Percentiles rank a stretch among this genome's conserved stretches.
Conservation (phyloP, 169 alveolate species). For the Prorocentrum cordatum region DNA sequence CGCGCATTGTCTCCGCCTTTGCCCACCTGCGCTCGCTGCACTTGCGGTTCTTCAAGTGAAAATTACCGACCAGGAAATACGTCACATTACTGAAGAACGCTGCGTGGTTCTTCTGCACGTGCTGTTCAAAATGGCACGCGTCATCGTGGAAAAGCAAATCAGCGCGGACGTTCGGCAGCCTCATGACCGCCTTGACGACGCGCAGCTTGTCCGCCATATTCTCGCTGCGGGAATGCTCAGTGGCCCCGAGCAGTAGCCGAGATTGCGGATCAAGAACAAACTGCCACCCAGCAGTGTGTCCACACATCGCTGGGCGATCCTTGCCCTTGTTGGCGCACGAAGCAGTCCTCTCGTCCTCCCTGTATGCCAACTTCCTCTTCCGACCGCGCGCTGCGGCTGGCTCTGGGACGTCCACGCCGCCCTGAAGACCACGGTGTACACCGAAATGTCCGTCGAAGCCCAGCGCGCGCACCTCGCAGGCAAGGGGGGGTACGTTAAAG, state of each 20-base stretch:
- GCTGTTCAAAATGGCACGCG: background rate
- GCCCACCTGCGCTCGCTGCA: background rate
- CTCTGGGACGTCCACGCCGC: background rate
- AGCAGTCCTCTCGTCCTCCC: background rate
- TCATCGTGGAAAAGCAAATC: background rate
- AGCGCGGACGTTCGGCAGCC: background rate
- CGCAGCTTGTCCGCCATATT: background rate
- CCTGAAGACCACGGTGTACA: background rate
- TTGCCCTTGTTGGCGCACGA: background rate
- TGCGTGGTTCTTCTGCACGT: background rate
- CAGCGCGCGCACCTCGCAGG: background rate
- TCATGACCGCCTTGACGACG: background rate
- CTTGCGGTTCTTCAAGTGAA: background rate
- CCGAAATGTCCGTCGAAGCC: constrained; percentile 6
- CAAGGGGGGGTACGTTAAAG: background rate
- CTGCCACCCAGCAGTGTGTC: constrained; percentile 8
- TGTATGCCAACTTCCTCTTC: background rate
- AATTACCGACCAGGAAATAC: background rate
- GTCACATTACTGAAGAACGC: background rate
- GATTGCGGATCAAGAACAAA: background rate
- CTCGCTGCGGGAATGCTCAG: background rate
- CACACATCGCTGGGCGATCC: background rate
- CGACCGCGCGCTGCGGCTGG: background rate
- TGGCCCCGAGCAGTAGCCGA: background rate
- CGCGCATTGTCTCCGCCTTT: background rate